Evolutionary conservation across 371 early-diverging fungal genomes (phyloP).

Genomic region (Circinella umbellata): DNA sequence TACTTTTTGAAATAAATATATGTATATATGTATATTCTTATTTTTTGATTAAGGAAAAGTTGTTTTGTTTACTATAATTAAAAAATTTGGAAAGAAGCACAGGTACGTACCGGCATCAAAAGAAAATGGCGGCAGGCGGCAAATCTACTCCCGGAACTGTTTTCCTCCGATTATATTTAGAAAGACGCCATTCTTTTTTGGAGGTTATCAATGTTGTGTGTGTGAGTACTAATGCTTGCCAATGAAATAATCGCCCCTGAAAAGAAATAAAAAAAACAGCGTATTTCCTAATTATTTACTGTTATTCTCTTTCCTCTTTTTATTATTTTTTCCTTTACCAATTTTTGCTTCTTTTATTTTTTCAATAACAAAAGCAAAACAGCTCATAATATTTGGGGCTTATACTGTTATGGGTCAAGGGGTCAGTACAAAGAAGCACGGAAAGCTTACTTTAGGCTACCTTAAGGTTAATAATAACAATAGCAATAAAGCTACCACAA

Average conservation of each 20-base stretch:
- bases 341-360: not conserved
- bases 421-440: constrained; percentile 7
- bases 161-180: too few species aligned
- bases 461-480: not conserved
- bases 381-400: not conserved
- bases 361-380: not conserved
- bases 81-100: too few species aligned
- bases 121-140: too few species aligned
- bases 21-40: too few species aligned
- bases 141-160: too few species aligned
- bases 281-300: not conserved
- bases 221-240: not conserved
- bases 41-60: too few species aligned
- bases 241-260: not conserved
- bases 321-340: not conserved
- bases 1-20: too few species aligned
- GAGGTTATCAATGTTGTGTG: too few species aligned
- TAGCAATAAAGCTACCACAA: not conserved
- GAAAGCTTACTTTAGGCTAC: constrained; percentile 19
- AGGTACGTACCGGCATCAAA: too few species aligned
- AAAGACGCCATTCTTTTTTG: too few species aligned
- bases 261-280: not conserved
- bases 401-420: constrained; percentile 21
- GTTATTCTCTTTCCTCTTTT: not conserved
- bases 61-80: too few species aligned